A percentile compares a stretch with the other conserved stretches of the same genome.
These are phyloP conservation scores for Syzygium aqueum DNA, from an alignment of 345 rosid species.

Conservation along the genomic window DNA sequence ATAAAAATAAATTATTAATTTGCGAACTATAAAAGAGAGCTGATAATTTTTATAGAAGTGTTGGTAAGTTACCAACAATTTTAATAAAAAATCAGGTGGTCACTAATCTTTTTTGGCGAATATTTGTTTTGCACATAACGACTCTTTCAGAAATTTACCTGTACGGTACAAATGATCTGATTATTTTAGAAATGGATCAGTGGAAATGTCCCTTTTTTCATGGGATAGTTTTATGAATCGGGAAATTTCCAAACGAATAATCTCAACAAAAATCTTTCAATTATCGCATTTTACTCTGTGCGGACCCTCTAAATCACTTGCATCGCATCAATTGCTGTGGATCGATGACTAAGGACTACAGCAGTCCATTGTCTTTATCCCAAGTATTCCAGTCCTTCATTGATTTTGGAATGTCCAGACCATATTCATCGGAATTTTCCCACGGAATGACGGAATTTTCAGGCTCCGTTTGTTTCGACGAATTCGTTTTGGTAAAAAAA, in stretches of 20 bases:
- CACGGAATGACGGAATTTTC: background rate
- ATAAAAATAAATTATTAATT: too few relatives aligned
- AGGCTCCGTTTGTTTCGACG: background rate
- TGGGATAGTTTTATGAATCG: background rate
- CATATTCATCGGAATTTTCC: background rate
- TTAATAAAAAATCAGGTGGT: background rate
- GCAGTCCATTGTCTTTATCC: background rate
- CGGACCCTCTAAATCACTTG: background rate
- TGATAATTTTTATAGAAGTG: background rate
- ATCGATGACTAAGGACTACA: background rate
- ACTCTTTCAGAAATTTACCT: background rate
- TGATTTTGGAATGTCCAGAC: background rate
- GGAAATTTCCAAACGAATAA: background rate
- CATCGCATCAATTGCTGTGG: background rate
- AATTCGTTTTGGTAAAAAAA: background rate
- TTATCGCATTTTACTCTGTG: background rate
- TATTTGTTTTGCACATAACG: background rate
- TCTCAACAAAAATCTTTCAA: background rate
- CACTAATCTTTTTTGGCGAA: fast-evolving
- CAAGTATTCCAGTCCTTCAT: background rate
- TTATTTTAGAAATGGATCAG: background rate
- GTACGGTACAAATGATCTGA: background rate
- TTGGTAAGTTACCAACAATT: background rate
- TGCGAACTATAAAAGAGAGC: background rate
- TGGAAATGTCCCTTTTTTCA: background rate